Base-by-base conservation (phyloP, 1,284 basidiomycete genomes). In the Ceratobasidium sp. region DNA sequence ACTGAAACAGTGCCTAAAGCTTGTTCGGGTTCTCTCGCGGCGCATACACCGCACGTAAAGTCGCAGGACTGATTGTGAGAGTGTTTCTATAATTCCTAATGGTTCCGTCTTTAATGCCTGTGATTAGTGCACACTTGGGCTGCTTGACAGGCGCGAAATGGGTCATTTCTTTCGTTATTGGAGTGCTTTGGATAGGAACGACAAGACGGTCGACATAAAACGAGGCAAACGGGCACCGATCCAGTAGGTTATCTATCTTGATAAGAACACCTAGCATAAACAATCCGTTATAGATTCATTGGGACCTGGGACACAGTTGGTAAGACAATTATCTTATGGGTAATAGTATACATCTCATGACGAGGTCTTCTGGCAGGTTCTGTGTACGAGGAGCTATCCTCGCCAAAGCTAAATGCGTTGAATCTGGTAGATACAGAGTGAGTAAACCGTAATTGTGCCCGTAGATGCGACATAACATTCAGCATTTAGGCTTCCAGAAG, bases 11-110 rank as follows among this genome's bases (percentile, higher is more conserved):
- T 57, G 36, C 45, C n/a, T 8, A 6, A 8, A 70, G 65, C 39
- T 30, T 73, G n/a, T 73, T 73, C 26, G 72, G 72, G 8, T 73
- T 73, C 43, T 73, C 72, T 30, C 62, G 72, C n/a, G 73, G 73
- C 36, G 73, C 73, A 60, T 74, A 74, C 67, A 74, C 73, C 10
- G 73, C 71, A 28, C 71, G 73, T 9, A 74, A 73, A 45, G 73
- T 74, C 12, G 73, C 73, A 12, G 67, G 58, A 9, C 58, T 74
- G 12, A 74, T 74, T 41, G 73, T 74, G 65, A 36, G 71, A 30
- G n/a, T 23, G 23, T 16, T 67, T 48, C 32, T 12, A 2, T 16
- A 36, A 2, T 34, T 4, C 6, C n/a, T 12, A 9, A 8, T 16
- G 21, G 3, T 1, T 45, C 41, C 16, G 10, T 39, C 57, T 53